Evolutionary conservation across 129 eudicot genomes (phyloP).

Genomic region (Flaveria ramosissima): DNA sequence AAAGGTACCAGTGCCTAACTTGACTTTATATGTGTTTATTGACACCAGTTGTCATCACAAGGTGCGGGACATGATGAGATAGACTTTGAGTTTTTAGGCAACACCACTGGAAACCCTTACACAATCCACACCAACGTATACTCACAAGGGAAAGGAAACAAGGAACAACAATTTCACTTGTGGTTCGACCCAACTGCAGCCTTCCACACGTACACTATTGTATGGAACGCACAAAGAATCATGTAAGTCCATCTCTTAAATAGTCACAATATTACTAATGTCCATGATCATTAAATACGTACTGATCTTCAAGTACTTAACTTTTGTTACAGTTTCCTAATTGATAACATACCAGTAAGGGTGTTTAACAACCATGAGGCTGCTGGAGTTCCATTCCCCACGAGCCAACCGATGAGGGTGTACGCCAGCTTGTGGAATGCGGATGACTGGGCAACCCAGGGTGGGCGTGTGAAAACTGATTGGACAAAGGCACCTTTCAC

Average conservation of each 20-base stretch:
- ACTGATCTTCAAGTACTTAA: not conserved
- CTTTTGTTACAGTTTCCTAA: slow-evolving; percentile 5
- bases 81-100: slow-evolving; percentile 33
- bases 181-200: not conserved
- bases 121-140: slow-evolving; percentile 19
- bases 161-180: slow-evolving; percentile 5
- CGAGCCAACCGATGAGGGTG: slow-evolving; percentile 2
- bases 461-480: slow-evolving; percentile 8
- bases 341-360: not conserved
- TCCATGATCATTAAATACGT: not conserved
- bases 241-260: slow-evolving; percentile 8
- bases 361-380: slow-evolving; percentile 11
- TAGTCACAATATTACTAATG: no score
- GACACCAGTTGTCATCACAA: slow-evolving; percentile 20
- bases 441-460: slow-evolving; percentile 7
- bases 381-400: not conserved
- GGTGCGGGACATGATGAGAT: slow-evolving; percentile 33
- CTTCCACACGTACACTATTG: slow-evolving; percentile 1
- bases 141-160: slow-evolving; percentile 12
- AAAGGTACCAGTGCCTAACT: not conserved
- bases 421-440: slow-evolving; percentile 7
- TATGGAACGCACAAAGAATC: not conserved
- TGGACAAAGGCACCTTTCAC: slow-evolving; percentile 29
- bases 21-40: not conserved
- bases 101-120: slow-evolving; percentile 15